phyloP scores from a whole-genome alignment of 2,329 filamentous ascomycete species.

The Botrytis deweyae region DNA sequence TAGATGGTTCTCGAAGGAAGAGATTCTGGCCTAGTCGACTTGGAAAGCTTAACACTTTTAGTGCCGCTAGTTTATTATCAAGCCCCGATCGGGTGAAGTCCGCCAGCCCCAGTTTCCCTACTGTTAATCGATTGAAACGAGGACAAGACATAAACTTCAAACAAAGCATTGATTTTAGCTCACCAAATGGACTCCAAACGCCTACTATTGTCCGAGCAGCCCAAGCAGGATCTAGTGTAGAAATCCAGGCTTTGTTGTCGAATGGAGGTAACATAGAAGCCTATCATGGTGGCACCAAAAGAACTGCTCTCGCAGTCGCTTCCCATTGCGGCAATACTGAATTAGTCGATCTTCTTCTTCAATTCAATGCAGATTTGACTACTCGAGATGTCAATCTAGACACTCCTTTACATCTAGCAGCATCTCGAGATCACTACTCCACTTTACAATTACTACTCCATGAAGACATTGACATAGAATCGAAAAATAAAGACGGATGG shows the following conservation, averaged over 20 bases:
- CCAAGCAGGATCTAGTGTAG: conserved; percentile 3
- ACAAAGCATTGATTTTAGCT: conserved; percentile 13
- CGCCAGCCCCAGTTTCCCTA: neutral
- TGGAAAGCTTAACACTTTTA: conserved; percentile 2
- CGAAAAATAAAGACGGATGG: conserved; percentile 6
- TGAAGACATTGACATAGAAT: conserved; percentile 16
- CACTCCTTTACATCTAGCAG: conserved; percentile 10
- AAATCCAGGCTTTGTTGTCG: conserved; percentile 5
- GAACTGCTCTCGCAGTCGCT: conserved; percentile 14
- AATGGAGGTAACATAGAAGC: neutral
- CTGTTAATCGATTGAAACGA: neutral
- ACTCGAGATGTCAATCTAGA: neutral
- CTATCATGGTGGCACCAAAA: neutral
- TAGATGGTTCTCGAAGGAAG: neutral
- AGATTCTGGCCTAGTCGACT: conserved; percentile 1
- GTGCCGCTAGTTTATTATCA: conserved; percentile 1
- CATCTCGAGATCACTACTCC: conserved; percentile 3
- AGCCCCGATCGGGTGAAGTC: conserved; percentile 4
- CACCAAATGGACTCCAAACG: neutral
- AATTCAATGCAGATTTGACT: neutral
- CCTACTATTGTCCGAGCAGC: neutral
- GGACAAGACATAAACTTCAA: neutral
- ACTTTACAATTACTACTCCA: conserved; percentile 2
- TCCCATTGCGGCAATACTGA: conserved; percentile 3
- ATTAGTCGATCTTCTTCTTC: conserved; percentile 3